Evolutionary conservation across 139 green algal genomes (phyloP).

Genomic region (Chlorella sp.): DNA sequence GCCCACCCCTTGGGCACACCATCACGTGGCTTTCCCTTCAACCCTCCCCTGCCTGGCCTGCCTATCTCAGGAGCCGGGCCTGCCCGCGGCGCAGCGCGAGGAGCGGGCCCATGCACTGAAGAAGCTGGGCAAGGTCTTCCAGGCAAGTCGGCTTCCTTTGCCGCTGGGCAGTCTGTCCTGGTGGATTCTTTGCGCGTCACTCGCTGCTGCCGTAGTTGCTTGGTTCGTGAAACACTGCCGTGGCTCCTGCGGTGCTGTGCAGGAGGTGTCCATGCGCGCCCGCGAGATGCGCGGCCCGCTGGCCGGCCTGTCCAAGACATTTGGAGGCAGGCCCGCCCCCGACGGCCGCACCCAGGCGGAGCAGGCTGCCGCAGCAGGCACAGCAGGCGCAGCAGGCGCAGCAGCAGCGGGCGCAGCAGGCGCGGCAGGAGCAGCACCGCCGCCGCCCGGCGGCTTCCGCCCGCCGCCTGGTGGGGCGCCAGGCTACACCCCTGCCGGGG

Average conservation of each 20-base stretch:
- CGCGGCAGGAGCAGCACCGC: background rate
- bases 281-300: conserved; percentile 7
- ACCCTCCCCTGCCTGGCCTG: too few species aligned
- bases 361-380: background rate
- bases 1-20: too few species aligned
- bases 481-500: too few species aligned
- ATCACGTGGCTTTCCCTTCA: too few species aligned
- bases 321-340: background rate
- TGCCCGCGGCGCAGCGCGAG: conserved; percentile 34
- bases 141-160: background rate
- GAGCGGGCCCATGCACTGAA: conserved; percentile 58
- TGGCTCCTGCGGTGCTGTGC: background rate
- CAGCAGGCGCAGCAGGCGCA: background rate
- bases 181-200: background rate
- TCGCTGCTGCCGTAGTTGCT: background rate
- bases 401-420: background rate
- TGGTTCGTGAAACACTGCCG: background rate
- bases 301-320: background rate
- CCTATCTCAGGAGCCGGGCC: conserved; percentile 31
- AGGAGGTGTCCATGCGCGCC: conserved; percentile 5
- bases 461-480: background rate
- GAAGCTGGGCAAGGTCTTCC: conserved; percentile 62
- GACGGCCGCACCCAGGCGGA: background rate
- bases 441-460: background rate
- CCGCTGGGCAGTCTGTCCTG: too few species aligned